These are phyloP conservation scores for Teratosphaeria zuluensis DNA, from an alignment of 2,329 filamentous ascomycete species.

Conservation along the genomic window DNA sequence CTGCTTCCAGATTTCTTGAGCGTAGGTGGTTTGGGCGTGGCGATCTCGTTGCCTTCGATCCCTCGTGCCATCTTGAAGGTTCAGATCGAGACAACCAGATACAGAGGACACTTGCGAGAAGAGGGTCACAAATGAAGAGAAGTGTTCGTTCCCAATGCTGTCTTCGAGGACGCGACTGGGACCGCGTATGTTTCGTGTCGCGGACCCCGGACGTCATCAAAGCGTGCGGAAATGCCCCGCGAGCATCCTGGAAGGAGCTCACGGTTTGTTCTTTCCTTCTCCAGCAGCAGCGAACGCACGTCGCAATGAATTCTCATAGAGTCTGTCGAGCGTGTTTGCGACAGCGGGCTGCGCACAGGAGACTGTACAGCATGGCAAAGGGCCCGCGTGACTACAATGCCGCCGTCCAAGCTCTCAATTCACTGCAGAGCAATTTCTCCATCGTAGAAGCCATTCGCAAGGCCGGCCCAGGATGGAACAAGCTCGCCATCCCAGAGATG, in stretches of 20 bases:
- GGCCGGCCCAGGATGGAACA: constrained; percentile 63
- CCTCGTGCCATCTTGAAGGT: constrained; percentile 32
- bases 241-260: too few relatives aligned
- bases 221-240: too few relatives aligned
- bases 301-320: constrained; percentile 2
- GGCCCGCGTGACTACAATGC: constrained; percentile 31
- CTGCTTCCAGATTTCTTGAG: constrained; percentile 36
- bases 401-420: constrained; percentile 64
- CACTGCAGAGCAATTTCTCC: constrained; percentile 69
- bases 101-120: not conserved
- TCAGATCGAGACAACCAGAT: not conserved
- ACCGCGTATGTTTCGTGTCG: not conserved
- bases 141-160: not conserved
- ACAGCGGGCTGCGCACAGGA: constrained; percentile 1
- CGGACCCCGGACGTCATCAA: not conserved
- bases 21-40: constrained; percentile 30
- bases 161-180: not conserved
- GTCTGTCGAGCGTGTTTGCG: constrained; percentile 5
- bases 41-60: constrained; percentile 39
- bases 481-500: constrained; percentile 72
- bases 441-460: constrained; percentile 68
- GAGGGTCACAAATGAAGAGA: not conserved
- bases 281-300: not conserved
- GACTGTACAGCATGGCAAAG: constrained; percentile 6
- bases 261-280: too few relatives aligned